Base-by-base conservation (phyloP, 2,329 filamentous ascomycete genomes). In the Colletotrichum abscissum region DNA sequence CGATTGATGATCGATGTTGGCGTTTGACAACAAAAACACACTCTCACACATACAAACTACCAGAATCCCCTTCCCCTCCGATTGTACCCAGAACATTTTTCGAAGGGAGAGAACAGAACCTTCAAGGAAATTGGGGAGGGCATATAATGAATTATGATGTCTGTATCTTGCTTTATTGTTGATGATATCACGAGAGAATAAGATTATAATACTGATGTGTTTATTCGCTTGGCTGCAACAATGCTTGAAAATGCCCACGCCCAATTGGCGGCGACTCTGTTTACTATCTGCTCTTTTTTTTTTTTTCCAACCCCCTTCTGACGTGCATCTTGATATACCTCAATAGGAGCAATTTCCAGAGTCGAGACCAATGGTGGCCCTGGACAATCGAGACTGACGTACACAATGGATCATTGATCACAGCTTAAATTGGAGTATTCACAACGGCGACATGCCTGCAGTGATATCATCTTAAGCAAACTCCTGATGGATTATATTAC, bases 71-170 rank as follows among this genome's bases (percentile, higher is more conserved):
- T 16, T 19, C 26, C 22, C 58, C 65, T 30, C 12, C 33, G 42
- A 38, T 46, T 28, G 57, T 52, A 59, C 33, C 38, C 68, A 65
- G 71, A 52, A 67, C 69, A 59, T 19, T 42, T 42, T 42, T 19
- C 30, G 64, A 68, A 73, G 73, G 73, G 73, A 72, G 56, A 38
- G 22, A 73, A 73, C 73, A 74, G 73, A 30, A 74, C 73, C 73
- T 74, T 69, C 69, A 46, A 5, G 14, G 28, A 38, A 26, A 30
- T 22, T 35, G 67, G 28, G 12, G 19, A 54, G 49, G 46, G 52
- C 22, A 28, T 30, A 5, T 49, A 35, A 60, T 26, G 46, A 63
- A 16, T 64, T 49, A 64, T 30, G 26, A 49, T 38, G 35, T 3
- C 24, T 52, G 42, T 16, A 33, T 42, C 16, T 16, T 42, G 5